phyloP scores from a whole-genome alignment of 495 filamentous ascomycete genomes.

The Lophium mytilinum region DNA sequence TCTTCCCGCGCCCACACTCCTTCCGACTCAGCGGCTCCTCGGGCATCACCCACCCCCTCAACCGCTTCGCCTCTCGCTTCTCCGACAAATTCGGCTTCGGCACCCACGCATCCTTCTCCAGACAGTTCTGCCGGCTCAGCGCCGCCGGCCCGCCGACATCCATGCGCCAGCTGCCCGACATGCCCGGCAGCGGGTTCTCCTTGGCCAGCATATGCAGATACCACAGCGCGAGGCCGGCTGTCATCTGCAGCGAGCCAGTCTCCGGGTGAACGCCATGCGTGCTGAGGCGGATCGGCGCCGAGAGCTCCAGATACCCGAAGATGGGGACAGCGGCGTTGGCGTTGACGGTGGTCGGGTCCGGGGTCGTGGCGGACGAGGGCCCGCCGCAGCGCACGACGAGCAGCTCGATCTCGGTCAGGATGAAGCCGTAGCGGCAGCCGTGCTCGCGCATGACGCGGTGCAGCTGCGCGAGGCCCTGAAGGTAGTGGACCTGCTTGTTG shows the following conservation, averaged over 20 bases:
- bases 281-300: conserved; percentile 49
- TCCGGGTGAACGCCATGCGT: conserved; percentile 29
- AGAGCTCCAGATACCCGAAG: conserved; percentile 78
- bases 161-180: conserved; percentile 55
- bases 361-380: conserved; percentile 6
- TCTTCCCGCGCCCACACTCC: conserved; percentile 35
- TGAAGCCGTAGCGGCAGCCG: conserved; percentile 86
- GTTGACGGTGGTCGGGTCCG: conserved; percentile 43
- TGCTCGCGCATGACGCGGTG: conserved; percentile 89
- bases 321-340: conserved; percentile 48
- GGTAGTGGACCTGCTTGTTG: conserved; percentile 73
- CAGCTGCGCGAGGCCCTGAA: conserved; percentile 72
- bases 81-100: conserved; percentile 74
- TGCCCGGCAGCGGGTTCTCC: conserved; percentile 58
- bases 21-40: conserved; percentile 58
- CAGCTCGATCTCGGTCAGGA: conserved; percentile 90
- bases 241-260: conserved; percentile 48
- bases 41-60: conserved; percentile 77
- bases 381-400: conserved; percentile 62
- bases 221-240: conserved; percentile 61
- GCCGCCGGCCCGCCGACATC: conserved; percentile 78
- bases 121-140: conserved; percentile 61
- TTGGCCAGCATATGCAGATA: conserved; percentile 80
- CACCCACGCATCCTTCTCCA: conserved; percentile 75
- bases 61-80: conserved; percentile 73